A percentile compares a stretch with the other conserved stretches of the same genome.
Evolutionary conservation across 129 eudicot genomes (phyloP).

Genomic region (Mikania micrantha): DNA sequence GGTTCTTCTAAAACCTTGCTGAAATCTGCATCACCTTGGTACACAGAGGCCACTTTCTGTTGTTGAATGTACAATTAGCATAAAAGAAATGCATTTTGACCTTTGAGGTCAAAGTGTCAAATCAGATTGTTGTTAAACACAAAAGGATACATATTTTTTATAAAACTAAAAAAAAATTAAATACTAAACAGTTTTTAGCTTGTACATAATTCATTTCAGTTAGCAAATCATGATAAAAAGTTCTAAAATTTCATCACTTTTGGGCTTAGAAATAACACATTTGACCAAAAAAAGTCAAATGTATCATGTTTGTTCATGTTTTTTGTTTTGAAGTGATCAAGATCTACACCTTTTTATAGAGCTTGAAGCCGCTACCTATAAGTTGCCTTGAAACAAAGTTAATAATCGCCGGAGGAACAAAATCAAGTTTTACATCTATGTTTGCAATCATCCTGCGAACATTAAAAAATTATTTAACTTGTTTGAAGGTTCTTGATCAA

Average conservation of each 20-base stretch:
- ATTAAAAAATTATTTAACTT: neutral
- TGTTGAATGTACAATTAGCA: slow-evolving; percentile 16
- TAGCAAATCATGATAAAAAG: neutral
- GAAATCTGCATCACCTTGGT: slow-evolving; percentile 58
- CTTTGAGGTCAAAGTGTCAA: slow-evolving; percentile 12
- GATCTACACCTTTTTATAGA: slow-evolving; percentile 77
- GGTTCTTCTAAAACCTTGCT: slow-evolving; percentile 59
- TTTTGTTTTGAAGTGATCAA: slow-evolving; percentile 17
- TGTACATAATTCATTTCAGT: neutral
- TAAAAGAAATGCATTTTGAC: neutral
- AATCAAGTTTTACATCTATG: slow-evolving; percentile 83
- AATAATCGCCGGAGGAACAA: slow-evolving; percentile 85
- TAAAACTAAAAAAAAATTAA: no score
- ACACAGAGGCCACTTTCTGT: slow-evolving; percentile 76
- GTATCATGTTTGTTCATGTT: neutral
- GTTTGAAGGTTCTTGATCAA: neutral
- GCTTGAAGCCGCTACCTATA: slow-evolving; percentile 94
- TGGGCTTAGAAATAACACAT: neutral
- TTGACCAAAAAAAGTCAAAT: slow-evolving; percentile 17
- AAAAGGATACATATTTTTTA: neutral
- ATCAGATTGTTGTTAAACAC: neutral
- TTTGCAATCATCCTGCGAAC: slow-evolving; percentile 71
- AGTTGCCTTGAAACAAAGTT: slow-evolving; percentile 91
- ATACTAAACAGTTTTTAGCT: neutral
- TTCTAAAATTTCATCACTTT: neutral